Base-by-base conservation (phyloP, 768 basidiomycete species). In the Saitozyma sp. region DNA sequence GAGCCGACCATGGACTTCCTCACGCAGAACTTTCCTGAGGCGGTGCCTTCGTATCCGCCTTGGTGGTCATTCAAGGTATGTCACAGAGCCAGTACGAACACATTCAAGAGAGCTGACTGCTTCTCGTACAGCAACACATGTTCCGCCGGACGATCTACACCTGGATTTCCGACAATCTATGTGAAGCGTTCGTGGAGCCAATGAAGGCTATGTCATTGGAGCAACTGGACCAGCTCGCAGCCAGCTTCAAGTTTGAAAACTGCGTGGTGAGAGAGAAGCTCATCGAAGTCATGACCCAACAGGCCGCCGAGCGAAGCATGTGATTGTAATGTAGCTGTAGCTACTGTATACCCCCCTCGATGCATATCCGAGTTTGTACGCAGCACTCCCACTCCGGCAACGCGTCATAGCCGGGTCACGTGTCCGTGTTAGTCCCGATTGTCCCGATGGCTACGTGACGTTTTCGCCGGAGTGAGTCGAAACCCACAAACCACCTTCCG, bases 251-350 rank as follows among this genome's bases (percentile, higher is more conserved):
- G 38, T 55, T 55, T 39, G 54, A 55, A 39, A 55, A 55, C 38
- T 58, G 56, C 20, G n/a, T 17, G 43, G 19, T 8, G 56, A 40
- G 42, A 5, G 56, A 58, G 9, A 20, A 37, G 29, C 50, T 61
- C 17, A 13, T 54, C 39, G 43, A 54, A 38, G 29, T 38, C 50
- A 9, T 51, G 89, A 62, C 29, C 29, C 29, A 29, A 29, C 29
- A 29, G 29, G 29, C 29, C 29, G 29, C 29, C 29, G 29, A 29
- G 29, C 29, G 29, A 29, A 29, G 29, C 29, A 29, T 29, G 29
- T 29, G n/a, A 46, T 11, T 46, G 45, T 46, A 46, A 17, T 17
- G 45, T 46, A 46, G 45, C 45, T 46, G 45, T 46, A 46, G 45
- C 45, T 46, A 46, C 13, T 46, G n/a, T 46, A 13, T 46, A 17